Evolutionary conservation across 73 alveolate species (phyloP).

Genomic region (Paramecium biaurelia): DNA sequence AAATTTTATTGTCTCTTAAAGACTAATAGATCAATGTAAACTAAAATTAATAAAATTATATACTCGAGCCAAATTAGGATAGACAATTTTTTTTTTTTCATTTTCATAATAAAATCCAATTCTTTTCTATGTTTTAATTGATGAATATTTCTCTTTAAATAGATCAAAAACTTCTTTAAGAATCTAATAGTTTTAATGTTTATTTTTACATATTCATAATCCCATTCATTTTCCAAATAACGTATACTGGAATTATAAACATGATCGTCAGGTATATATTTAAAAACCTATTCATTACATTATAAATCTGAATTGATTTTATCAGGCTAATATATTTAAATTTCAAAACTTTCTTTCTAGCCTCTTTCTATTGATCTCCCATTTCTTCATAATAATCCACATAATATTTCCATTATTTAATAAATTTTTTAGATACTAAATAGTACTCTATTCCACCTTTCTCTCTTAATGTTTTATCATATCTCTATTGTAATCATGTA

Average conservation of each 20-base stretch:
- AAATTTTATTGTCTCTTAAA: background rate
- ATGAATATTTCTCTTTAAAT: background rate
- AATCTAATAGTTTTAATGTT: background rate
- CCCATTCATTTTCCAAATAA: constrained; percentile 2
- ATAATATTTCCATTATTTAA: constrained; percentile 7
- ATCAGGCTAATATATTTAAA: constrained; percentile 10
- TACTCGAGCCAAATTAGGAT: constrained; percentile 20
- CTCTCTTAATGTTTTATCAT: background rate
- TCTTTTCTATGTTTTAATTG: background rate
- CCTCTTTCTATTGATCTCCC: background rate
- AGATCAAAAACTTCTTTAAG: background rate
- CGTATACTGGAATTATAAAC: background rate
- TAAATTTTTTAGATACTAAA: constrained; percentile 4
- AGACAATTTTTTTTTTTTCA: background rate
- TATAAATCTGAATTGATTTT: background rate
- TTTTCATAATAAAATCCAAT: background rate
- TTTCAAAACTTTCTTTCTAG: background rate
- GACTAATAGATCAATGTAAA: background rate
- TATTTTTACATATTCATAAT: constrained; percentile 7
- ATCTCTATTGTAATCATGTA: background rate
- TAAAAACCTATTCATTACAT: background rate
- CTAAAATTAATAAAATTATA: background rate
- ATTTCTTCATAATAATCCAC: constrained; percentile 33
- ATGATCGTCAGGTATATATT: constrained; percentile 14
- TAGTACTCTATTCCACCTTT: constrained; percentile 31